Base-by-base conservation (phyloP, 129 eudicot species). In the Deinandra increscens region DNA sequence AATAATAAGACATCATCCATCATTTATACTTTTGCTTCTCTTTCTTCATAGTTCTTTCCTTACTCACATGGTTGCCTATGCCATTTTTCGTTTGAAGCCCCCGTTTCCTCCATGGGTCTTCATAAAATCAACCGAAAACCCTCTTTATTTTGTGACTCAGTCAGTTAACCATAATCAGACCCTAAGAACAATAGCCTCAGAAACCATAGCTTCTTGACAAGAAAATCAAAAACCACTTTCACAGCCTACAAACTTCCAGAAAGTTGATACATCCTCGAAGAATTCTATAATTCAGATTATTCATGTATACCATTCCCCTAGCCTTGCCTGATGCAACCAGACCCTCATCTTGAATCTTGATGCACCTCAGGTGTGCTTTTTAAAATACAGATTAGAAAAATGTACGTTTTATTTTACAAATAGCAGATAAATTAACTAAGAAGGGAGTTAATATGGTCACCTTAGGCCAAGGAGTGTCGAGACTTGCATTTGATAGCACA, bases 391-490 rank as follows among this genome's bases (percentile, higher is more conserved):
- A 46, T 46, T 46, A n/a, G 20, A 46, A 46, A 7, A 46, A 4
- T 46, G 53, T n/a, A 2, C 20, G 13, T 66, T 23, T 45, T 43
- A 23, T 39, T 6, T n/a, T 12, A 33, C 23, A 68, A 18, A 15
- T 5, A 31, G 23, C 38, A 42, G 0, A 64, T 64, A 55, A 55
- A 2, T 5, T 26, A 58, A 14, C n/a, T n/a, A 49, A 58, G 12
- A 58, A 58, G 6, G 64, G 64, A 58, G 11, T 22, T 13, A 17
- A 48, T n/a, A 48, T 58, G 9, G 70, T 70, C 33, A 88, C 96
- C 88, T 91, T 91, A 19, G 96, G 91, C 95, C 96, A 91, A 13
- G 95, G 89, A 15, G 86, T 65, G 76, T 86, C 90, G 39, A 88
- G 84, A 74, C 71, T 86, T 54, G 98, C 89, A 83, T 84, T 91